These are phyloP conservation scores for Talaromyces funiculosus DNA, from an alignment of 2,329 filamentous ascomycete species.

Conservation along the genomic window DNA sequence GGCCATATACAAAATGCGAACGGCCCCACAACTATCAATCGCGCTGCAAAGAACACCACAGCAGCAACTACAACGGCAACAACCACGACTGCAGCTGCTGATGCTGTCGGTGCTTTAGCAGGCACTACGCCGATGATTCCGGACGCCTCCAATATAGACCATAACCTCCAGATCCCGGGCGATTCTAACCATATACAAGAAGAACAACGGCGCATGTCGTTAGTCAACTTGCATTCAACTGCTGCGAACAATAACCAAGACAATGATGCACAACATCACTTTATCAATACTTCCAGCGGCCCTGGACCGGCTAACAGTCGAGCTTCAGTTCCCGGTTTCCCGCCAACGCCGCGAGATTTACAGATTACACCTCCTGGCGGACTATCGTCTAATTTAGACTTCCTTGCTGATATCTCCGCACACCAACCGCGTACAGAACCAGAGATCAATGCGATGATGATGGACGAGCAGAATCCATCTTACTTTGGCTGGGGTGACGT, in stretches of 20 bases:
- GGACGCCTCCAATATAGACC: not conserved
- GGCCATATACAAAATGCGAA: conserved; percentile 38
- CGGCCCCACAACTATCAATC: conserved; percentile 27
- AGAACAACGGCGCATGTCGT: not conserved
- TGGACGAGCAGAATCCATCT: conserved; percentile 23
- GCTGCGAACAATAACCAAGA: not conserved
- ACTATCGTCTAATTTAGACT: conserved; percentile 35
- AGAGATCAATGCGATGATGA: conserved; percentile 24
- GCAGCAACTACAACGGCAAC: not conserved
- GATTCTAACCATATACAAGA: not conserved
- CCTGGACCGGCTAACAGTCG: not conserved
- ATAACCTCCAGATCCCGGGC: not conserved
- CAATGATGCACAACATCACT: not conserved
- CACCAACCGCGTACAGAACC: conserved; percentile 29
- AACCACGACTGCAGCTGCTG: not conserved
- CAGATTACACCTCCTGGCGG: conserved; percentile 26
- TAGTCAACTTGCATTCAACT: not conserved
- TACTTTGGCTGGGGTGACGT: conserved; percentile 32
- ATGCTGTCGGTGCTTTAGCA: not conserved
- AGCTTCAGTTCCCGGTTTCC: conserved; percentile 14
- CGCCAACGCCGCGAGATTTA: conserved; percentile 21
- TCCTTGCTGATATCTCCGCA: conserved; percentile 33
- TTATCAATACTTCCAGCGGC: not conserved
- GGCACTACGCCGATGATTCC: not conserved
- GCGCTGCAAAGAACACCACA: conserved; percentile 20